phyloP scores from a whole-genome alignment of 768 basidiomycete species.

The Suillus decipiens region DNA sequence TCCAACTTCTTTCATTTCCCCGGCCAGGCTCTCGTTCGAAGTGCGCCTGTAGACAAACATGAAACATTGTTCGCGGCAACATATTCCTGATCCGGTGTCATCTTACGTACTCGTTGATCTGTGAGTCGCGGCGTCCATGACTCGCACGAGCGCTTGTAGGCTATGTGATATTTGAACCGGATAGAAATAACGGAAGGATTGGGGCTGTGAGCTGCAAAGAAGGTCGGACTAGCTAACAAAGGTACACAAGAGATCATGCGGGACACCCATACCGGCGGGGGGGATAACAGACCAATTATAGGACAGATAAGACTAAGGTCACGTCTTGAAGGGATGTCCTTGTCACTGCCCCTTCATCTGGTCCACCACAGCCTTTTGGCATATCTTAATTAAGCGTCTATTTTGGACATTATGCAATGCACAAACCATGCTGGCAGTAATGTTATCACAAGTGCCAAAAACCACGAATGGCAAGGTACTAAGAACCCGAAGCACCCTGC shows the following conservation, averaged over 20 bases:
- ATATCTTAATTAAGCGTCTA: background rate
- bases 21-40: background rate
- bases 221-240: background rate
- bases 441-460: background rate
- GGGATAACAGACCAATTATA: background rate
- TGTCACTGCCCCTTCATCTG: background rate
- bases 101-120: background rate
- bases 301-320: background rate
- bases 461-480: background rate
- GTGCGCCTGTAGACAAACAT: background rate
- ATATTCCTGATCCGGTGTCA: background rate
- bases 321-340: background rate
- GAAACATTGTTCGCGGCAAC: background rate
- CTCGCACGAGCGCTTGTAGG: background rate
- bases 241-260: background rate
- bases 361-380: background rate
- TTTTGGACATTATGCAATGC: background rate
- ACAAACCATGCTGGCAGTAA: background rate
- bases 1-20: constrained; percentile 2
- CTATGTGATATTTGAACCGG: background rate
- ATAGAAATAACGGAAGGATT: background rate
- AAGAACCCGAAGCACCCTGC: background rate
- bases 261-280: background rate
- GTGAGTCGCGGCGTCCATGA: background rate
- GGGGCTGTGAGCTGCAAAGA: background rate